Base-by-base conservation (phyloP, 2,329 filamentous ascomycete species). In the Neonectria punicea region DNA sequence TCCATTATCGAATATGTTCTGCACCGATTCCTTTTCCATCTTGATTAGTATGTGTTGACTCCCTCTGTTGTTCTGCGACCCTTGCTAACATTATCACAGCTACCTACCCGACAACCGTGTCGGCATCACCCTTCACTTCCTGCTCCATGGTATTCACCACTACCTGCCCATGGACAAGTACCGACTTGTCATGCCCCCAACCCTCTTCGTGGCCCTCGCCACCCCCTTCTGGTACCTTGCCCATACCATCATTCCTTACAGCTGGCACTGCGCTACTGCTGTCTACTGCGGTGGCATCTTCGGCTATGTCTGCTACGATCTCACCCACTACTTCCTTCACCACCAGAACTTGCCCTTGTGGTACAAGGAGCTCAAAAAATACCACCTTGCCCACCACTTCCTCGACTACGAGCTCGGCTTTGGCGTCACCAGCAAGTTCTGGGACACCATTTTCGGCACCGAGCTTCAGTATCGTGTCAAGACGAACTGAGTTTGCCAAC, bases 161-260 rank as follows among this genome's bases (percentile, higher is more conserved):
- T 99, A 98, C 80, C 87, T 99, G 5, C 96, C 96, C n/a, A 98
- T 99, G 96, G 96, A 99, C 83, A 95, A 91, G 77, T 95, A 97
- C 75, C 91, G 96, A 66, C 90, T 99, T 10, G 96, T 99, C 70
- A 98, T 99, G 96, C 96, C 96, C 1, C 96, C 96, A 0, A 88
- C 93, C 0, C 85, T 99, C 4, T 98, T 99, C 77, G 67, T 95
- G 25, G 86, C 88, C 13, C 89, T 99, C 20, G 95, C 95, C 6
- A 86, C 87, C 0, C 96, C 96, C 0, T 98, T 98, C 84, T 99
- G 93, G 91, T 93, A 93, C 79, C 84, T 99, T 55, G 93, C 96
- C 0, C 95, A 98, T 72, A 72, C 85, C 2, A 76, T 98, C 59
- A 93, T 99, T 79, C 92, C 83, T 78, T 94, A 90, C 82, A 88